Conservation (phyloP, 169 alveolate genomes). For the Perkinsus marinus region DNA sequence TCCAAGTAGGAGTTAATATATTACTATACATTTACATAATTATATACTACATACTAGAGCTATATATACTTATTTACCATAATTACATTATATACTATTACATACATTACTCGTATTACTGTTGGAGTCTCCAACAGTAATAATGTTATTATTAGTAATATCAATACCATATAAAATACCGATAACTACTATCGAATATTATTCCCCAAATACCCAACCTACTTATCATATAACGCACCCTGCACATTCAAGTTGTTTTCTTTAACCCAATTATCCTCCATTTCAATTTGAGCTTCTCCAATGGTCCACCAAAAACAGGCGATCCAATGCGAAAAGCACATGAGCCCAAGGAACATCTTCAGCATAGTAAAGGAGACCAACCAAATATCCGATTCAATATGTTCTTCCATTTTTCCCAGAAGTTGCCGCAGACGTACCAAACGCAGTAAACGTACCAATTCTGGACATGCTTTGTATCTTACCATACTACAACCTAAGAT, state of each 20-base stretch:
- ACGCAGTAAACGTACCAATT: not conserved
- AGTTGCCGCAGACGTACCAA: not conserved
- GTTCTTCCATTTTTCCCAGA: not conserved
- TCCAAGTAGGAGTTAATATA: too few relatives aligned
- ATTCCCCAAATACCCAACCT: not conserved
- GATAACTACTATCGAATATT: too few relatives aligned
- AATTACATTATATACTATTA: too few relatives aligned
- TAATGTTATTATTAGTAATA: too few relatives aligned
- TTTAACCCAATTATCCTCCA: not conserved
- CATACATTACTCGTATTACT: too few relatives aligned
- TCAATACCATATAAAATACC: not conserved
- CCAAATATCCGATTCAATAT: not conserved
- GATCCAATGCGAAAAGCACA: not conserved
- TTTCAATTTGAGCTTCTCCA: not conserved
- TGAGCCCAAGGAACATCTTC: not conserved
- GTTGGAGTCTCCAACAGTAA: too few relatives aligned
- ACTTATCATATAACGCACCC: not conserved
- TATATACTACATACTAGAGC: too few relatives aligned
- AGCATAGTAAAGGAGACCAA: not conserved
- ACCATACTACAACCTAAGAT: not conserved
- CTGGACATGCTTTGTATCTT: not conserved
- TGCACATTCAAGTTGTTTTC: not conserved
- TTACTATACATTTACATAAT: too few relatives aligned
- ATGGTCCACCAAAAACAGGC: not conserved
- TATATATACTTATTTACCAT: too few relatives aligned